Percentiles rank a stretch among this genome's conserved stretches.
phyloP scores from a whole-genome alignment of 2,329 filamentous ascomycete species.

The Verticillium zaregamsianum region DNA sequence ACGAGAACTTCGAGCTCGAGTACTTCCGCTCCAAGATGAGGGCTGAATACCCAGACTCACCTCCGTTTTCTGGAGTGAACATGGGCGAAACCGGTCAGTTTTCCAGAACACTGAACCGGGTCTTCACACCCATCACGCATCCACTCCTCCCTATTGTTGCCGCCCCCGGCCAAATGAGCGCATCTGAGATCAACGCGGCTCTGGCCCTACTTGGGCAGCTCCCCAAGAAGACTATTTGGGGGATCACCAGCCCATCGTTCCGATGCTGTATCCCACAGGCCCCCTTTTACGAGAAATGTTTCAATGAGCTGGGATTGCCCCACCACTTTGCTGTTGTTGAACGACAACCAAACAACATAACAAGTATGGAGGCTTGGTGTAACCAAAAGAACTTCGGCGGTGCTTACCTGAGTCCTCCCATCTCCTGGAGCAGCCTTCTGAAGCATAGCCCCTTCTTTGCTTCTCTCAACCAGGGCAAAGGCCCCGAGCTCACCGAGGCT shows the following conservation, averaged over 20 bases:
- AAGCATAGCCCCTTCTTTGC: slow-evolving; percentile 49
- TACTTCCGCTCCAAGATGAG: slow-evolving; percentile 79
- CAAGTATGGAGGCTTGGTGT: slow-evolving; percentile 67
- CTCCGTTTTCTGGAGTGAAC: slow-evolving; percentile 78
- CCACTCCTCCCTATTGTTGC: slow-evolving; percentile 79
- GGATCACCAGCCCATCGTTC: slow-evolving; percentile 69
- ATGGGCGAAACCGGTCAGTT: slow-evolving; percentile 86
- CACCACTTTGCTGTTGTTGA: slow-evolving; percentile 76
- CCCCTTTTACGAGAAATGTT: slow-evolving; percentile 81
- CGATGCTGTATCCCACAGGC: slow-evolving; percentile 63
- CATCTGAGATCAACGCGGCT: slow-evolving; percentile 78
- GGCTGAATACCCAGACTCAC: slow-evolving; percentile 61
- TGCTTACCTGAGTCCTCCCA: slow-evolving; percentile 72
- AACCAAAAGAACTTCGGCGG: slow-evolving; percentile 75
- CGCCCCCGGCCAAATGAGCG: slow-evolving; percentile 80
- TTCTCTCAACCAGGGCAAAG: slow-evolving; percentile 43
- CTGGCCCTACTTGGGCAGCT: slow-evolving; percentile 76
- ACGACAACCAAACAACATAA: slow-evolving; percentile 58
- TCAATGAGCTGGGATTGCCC: slow-evolving; percentile 79
- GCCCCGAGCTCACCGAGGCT: slow-evolving; percentile 66
- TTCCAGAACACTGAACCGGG: slow-evolving; percentile 76
- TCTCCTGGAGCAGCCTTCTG: slow-evolving; percentile 58
- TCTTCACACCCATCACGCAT: slow-evolving; percentile 86
- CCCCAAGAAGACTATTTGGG: slow-evolving; percentile 75
- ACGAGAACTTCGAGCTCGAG: slow-evolving; percentile 86